Percentiles rank a stretch among this genome's conserved stretches.
phyloP scores from a whole-genome alignment of 2,329 filamentous ascomycete species.

The Paraphoma sp. region DNA sequence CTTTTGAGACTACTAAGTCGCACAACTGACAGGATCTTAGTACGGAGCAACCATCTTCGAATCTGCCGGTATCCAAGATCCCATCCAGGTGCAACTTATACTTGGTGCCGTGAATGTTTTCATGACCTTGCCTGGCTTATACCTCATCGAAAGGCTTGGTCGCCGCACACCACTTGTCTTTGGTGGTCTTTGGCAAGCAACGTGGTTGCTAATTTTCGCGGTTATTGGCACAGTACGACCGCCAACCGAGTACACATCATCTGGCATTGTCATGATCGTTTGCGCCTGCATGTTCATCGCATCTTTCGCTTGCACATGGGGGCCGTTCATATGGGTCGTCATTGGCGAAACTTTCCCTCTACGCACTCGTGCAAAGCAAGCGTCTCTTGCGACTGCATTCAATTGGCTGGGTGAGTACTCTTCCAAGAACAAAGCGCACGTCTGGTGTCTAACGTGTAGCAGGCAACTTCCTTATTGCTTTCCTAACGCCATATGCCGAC shows the following conservation, averaged over 20 bases:
- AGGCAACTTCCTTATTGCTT: slow-evolving; percentile 49
- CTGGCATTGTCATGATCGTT: slow-evolving; percentile 73
- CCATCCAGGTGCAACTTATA: slow-evolving; percentile 54
- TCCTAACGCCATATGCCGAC: slow-evolving; percentile 44
- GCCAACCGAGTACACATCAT: slow-evolving; percentile 44
- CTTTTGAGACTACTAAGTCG: slow-evolving; percentile 7
- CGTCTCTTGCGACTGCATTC: slow-evolving; percentile 40
- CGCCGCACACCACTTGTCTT: slow-evolving; percentile 71
- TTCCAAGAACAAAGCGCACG: background rate
- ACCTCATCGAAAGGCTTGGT: slow-evolving; percentile 71
- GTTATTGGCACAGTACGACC: slow-evolving; percentile 50
- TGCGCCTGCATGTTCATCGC: slow-evolving; percentile 77
- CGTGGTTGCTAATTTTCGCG: slow-evolving; percentile 68
- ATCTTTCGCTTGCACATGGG: slow-evolving; percentile 71
- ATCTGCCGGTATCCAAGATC: slow-evolving; percentile 70
- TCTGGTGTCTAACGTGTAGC: slow-evolving; percentile 22
- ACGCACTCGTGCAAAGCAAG: slow-evolving; percentile 43
- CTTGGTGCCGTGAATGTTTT: slow-evolving; percentile 69
- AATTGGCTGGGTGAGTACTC: slow-evolving; percentile 36
- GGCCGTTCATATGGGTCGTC: slow-evolving; percentile 62
- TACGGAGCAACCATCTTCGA: slow-evolving; percentile 73
- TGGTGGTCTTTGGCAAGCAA: slow-evolving; percentile 71
- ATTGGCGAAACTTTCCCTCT: slow-evolving; percentile 45
- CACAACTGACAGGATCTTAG: slow-evolving; percentile 38
- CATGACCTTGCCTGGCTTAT: slow-evolving; percentile 71